These are phyloP conservation scores for Alnus rubra DNA, from an alignment of 306 rosid species.

Conservation along the genomic window DNA sequence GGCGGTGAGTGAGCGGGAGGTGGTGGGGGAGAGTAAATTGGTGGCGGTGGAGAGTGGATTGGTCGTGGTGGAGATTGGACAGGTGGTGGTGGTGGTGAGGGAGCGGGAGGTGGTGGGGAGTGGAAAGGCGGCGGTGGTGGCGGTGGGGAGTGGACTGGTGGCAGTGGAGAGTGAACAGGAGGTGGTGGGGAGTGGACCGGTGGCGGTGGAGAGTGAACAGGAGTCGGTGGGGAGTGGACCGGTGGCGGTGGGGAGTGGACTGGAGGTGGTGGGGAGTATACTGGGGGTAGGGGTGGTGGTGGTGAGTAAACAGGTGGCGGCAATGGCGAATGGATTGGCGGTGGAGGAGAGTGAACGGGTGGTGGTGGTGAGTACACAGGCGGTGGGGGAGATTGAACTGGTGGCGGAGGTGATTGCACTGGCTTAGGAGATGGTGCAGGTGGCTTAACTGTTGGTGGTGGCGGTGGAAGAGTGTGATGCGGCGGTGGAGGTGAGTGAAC, in stretches of 20 bases:
- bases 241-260: neutral
- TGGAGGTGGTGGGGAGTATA: neutral
- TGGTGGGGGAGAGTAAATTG: neutral
- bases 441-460: neutral
- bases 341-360: neutral
- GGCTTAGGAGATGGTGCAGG: neutral
- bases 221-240: constrained; percentile 5
- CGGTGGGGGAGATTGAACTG: neutral
- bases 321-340: neutral
- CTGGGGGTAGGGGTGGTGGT: neutral
- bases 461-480: neutral
- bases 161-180: neutral
- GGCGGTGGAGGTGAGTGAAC: constrained; percentile 3
- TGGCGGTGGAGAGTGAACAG: constrained; percentile 1
- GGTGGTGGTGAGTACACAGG: neutral
- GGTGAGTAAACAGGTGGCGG: neutral
- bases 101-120: constrained; percentile 5
- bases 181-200: constrained; percentile 12
- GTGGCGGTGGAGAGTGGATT: constrained; percentile 15
- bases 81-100: neutral
- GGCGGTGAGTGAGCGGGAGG: neutral
- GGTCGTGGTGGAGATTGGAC: constrained; percentile 17
- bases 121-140: neutral
- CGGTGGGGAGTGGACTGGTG: neutral
- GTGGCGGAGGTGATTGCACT: constrained; percentile 14